Base-by-base conservation (phyloP, 352 stramenopile genomes). In the Globisporangium radiosum region DNA sequence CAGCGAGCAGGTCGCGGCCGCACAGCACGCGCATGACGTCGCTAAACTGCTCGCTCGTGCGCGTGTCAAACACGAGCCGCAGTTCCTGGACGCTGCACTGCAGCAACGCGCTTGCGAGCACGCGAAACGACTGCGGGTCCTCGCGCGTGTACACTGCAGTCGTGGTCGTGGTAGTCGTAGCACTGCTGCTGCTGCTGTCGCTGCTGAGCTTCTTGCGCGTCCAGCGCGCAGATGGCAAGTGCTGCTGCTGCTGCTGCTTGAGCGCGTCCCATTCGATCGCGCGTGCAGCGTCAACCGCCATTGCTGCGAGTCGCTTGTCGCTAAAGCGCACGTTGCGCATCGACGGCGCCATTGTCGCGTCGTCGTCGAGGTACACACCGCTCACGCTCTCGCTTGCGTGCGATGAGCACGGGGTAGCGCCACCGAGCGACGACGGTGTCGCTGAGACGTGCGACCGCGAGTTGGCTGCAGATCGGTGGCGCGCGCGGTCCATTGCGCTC, bases 221-320 rank as follows among this genome's bases (percentile, higher is more conserved):
- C 73, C 73, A 81, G 10, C 25, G 52, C 11, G 52, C 68, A 64
- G 51, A 69, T 66, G 36, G 70, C 47, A 45, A 33, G 25, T 33
- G 25, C 25, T 33, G 25, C 25, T 33, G 25, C 25, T 33, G 25
- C 25, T 33, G 74, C 64, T 13, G 7, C 42, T 19, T 43, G 57
- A 82, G 69, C 8, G 72, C 54, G 37, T 60, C 55, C 70, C 71
- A 82, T 37, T 70, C 63, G n/a, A 78, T 63, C 10, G 54, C 47
- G 4, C 64, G 60, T 8, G 59, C 62, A 43, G 68, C 66, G 4
- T 64, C 62, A 19, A 54, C 64, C 2, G 60, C 73, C 50, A 77
- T 55, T 47, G 73, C 64, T 14, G 66, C 61, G 56, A 82, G 44
- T 8, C 65, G 66, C 52, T 71, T 72, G 59, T 82, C 71, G 54